Percentiles rank a stretch among this genome's conserved stretches.
Conservation (phyloP, 2,329 filamentous ascomycete genomes). For the Talaromyces islandicus region DNA sequence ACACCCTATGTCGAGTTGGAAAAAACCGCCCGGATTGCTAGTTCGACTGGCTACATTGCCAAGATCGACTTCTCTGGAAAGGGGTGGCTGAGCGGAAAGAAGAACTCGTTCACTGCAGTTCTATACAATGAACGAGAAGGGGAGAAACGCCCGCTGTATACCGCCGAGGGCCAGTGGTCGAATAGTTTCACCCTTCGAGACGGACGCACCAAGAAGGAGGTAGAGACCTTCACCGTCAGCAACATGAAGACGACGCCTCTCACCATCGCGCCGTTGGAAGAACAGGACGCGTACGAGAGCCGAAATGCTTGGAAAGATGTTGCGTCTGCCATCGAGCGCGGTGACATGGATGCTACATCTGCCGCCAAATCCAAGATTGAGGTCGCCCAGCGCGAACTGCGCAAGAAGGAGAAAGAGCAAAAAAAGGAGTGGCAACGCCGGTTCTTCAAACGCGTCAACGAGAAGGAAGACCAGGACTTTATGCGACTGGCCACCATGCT, state of each 20-base stretch:
- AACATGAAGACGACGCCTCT: slow-evolving; percentile 59
- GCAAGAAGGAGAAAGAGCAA: slow-evolving; percentile 69
- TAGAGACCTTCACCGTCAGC: slow-evolving; percentile 59
- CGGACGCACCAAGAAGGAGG: slow-evolving; percentile 45
- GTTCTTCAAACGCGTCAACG: slow-evolving; percentile 60
- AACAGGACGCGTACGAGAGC: slow-evolving; percentile 82
- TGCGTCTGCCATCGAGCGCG: slow-evolving; percentile 68
- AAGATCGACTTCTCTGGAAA: slow-evolving; percentile 92
- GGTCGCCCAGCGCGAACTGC: slow-evolving; percentile 72
- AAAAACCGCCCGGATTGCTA: slow-evolving; percentile 75
- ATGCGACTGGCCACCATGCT: slow-evolving; percentile 37
- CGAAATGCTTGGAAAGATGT: slow-evolving; percentile 85
- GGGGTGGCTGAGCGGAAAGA: slow-evolving; percentile 92
- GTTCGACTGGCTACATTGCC: slow-evolving; percentile 77
- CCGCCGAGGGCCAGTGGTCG: slow-evolving; percentile 85
- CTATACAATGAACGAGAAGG: slow-evolving; percentile 64
- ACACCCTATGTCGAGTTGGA: slow-evolving; percentile 86
- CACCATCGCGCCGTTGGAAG: slow-evolving; percentile 62
- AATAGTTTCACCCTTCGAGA: slow-evolving; percentile 73
- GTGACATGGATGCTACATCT: slow-evolving; percentile 77
- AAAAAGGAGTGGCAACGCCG: slow-evolving; percentile 72
- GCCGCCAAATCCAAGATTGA: slow-evolving; percentile 84
- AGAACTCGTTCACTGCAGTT: slow-evolving; percentile 77
- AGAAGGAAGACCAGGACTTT: slow-evolving; percentile 34
- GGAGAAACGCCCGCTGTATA: slow-evolving; percentile 66